A percentile compares a stretch with the other conserved stretches of the same genome.
phyloP scores from a whole-genome alignment of 164 flowering plant genomes.

The Berberis thunbergii region DNA sequence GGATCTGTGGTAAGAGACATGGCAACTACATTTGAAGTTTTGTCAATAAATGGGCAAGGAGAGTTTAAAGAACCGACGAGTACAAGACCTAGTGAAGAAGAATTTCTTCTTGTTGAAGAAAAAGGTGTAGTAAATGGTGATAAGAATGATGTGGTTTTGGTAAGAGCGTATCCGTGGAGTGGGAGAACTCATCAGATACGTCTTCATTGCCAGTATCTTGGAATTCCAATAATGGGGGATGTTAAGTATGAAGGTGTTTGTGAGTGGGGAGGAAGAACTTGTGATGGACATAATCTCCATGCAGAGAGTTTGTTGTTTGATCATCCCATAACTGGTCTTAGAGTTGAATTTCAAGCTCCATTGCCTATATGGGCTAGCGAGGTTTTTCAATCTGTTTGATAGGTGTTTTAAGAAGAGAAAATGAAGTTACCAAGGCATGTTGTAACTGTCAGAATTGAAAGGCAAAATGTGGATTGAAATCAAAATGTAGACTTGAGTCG shows the following conservation, averaged over 20 bases:
- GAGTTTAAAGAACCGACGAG: constrained; percentile 22
- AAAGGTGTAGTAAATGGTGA: constrained; percentile 21
- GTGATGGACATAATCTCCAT: constrained; percentile 70
- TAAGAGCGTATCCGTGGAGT: constrained; percentile 72
- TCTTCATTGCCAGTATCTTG: constrained; percentile 85
- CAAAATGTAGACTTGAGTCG: too few relatives aligned
- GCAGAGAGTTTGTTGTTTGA: constrained; percentile 75
- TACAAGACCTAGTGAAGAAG: constrained; percentile 20
- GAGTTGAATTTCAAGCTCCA: constrained; percentile 47
- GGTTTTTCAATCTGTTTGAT: not conserved
- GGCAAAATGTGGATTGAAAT: too few relatives aligned
- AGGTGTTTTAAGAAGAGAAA: not conserved
- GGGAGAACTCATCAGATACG: constrained; percentile 99
- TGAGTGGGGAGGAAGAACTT: constrained; percentile 61
- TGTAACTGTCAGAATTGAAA: too few relatives aligned
- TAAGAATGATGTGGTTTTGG: constrained; percentile 52
- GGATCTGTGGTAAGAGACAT: constrained; percentile 81
- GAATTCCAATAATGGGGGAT: constrained; percentile 84
- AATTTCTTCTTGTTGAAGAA: constrained; percentile 41
- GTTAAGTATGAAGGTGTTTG: constrained; percentile 83
- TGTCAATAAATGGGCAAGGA: constrained; percentile 50
- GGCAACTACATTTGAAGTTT: constrained; percentile 77
- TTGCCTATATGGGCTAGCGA: constrained; percentile 64
- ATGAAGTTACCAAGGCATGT: too few relatives aligned
- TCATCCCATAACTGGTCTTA: constrained; percentile 74